A percentile compares a stretch with the other conserved stretches of the same genome.
Conservation (phyloP, 306 rosid species). For the Mucuna pruriens region DNA sequence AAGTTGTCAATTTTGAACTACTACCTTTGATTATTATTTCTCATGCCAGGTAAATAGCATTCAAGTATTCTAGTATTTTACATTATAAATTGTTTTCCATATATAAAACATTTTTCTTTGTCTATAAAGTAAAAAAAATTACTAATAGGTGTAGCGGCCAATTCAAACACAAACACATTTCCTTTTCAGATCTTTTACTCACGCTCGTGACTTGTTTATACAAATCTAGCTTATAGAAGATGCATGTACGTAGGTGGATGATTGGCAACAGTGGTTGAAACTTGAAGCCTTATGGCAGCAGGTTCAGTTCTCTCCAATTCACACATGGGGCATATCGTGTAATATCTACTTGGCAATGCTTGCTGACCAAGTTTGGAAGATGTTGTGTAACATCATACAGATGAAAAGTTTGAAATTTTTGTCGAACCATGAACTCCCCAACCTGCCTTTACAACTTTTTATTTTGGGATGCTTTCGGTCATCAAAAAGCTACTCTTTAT, state of each 20-base stretch:
- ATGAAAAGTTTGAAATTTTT: slow-evolving; percentile 25
- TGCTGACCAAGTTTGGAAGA: slow-evolving; percentile 16
- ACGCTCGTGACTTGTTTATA: neutral
- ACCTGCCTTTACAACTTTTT: neutral
- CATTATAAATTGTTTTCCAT: neutral
- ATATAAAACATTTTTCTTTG: neutral
- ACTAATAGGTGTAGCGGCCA: neutral
- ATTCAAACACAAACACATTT: neutral
- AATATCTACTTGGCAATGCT: neutral
- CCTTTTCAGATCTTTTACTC: neutral
- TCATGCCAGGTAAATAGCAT: neutral
- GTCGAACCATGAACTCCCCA: neutral
- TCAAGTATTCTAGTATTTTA: neutral
- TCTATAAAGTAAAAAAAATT: neutral
- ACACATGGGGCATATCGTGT: neutral
- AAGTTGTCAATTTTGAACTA: slow-evolving; percentile 11
- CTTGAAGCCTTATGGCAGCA: neutral
- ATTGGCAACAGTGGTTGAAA: slow-evolving; percentile 1
- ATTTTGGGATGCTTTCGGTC: neutral
- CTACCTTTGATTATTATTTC: slow-evolving; percentile 15
- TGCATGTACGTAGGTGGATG: neutral
- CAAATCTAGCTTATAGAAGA: neutral
- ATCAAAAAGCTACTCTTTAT: neutral
- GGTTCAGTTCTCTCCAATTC: neutral
- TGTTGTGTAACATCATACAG: neutral